Evolutionary conservation across 352 stramenopile genomes (phyloP).

Genomic region (Phytophthora idaei): DNA sequence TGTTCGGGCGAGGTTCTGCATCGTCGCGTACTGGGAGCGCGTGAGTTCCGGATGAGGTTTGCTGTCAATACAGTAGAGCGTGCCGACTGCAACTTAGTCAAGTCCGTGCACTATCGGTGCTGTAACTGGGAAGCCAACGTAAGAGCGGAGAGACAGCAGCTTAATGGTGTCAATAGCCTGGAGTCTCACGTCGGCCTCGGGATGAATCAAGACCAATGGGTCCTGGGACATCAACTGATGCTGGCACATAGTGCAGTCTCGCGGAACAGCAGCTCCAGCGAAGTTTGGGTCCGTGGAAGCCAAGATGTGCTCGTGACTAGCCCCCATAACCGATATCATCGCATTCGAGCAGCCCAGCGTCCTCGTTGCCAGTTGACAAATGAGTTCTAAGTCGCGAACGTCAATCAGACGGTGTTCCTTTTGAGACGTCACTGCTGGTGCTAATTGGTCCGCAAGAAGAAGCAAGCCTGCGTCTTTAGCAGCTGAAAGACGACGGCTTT

Average conservation of each 20-base stretch:
- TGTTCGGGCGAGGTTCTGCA: conserved; percentile 47
- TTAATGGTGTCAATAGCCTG: conserved; percentile 36
- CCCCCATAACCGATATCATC: conserved; percentile 54
- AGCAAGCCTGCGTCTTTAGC: conserved; percentile 12
- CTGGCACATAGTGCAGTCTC: conserved; percentile 59
- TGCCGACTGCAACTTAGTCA: conserved; percentile 46
- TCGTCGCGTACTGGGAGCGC: conserved; percentile 49
- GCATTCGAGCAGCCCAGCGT: conserved; percentile 49
- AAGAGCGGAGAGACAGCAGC: conserved; percentile 49
- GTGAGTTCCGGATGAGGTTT: conserved; percentile 47
- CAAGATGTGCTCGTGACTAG: conserved; percentile 47
- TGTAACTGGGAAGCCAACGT: conserved; percentile 62
- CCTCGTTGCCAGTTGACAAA: conserved; percentile 46
- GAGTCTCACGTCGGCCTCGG: conserved; percentile 61
- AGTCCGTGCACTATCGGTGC: conserved; percentile 7
- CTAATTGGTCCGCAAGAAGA: conserved; percentile 11
- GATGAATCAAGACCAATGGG: conserved; percentile 56
- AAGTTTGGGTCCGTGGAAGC: conserved; percentile 38
- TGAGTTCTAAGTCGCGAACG: conserved; percentile 53
- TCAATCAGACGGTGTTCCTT: neutral
- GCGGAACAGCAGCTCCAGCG: conserved; percentile 34
- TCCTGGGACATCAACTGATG: conserved; percentile 58
- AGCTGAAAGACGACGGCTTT: conserved; percentile 25
- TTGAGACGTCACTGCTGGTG: neutral
- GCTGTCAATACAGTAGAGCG: conserved; percentile 57